phyloP scores from a whole-genome alignment of 345 rosid genomes.

The Populus nigra region DNA sequence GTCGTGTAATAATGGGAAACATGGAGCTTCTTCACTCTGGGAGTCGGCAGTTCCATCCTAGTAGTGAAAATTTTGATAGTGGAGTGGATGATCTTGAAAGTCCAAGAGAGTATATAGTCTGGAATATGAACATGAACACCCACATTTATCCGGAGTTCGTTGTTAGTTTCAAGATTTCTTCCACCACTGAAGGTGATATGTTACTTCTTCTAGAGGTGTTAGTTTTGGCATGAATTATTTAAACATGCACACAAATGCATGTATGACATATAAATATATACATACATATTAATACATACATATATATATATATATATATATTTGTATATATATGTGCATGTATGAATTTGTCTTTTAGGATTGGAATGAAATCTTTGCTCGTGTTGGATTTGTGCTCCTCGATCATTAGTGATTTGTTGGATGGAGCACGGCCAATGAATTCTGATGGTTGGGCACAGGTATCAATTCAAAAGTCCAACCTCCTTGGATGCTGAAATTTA shows the following conservation, averaged over 20 bases:
- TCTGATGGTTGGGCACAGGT: conserved; percentile 23
- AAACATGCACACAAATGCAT: background rate
- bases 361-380: background rate
- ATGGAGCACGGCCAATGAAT: conserved; percentile 25
- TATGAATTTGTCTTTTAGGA: background rate
- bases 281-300: background rate
- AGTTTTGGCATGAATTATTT: background rate
- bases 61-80: conserved; percentile 64
- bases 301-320: no score
- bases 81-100: conserved; percentile 75
- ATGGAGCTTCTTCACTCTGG: conserved; percentile 68
- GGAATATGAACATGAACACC: conserved; percentile 85
- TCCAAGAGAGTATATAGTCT: conserved; percentile 58
- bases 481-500: conserved; percentile 24
- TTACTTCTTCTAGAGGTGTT: conserved; percentile 23
- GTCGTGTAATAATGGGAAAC: conserved; percentile 88
- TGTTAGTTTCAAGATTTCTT: conserved; percentile 78
- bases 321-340: accelerated
- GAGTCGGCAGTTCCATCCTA: conserved; percentile 55
- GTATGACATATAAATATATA: background rate
- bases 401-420: conserved; percentile 20
- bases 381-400: conserved; percentile 1
- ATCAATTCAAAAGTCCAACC: conserved; percentile 23
- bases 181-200: conserved; percentile 66
- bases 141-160: conserved; percentile 83